Evolutionary conservation across 2,329 filamentous ascomycete species (phyloP).

Genomic region (Fusarium sp.): DNA sequence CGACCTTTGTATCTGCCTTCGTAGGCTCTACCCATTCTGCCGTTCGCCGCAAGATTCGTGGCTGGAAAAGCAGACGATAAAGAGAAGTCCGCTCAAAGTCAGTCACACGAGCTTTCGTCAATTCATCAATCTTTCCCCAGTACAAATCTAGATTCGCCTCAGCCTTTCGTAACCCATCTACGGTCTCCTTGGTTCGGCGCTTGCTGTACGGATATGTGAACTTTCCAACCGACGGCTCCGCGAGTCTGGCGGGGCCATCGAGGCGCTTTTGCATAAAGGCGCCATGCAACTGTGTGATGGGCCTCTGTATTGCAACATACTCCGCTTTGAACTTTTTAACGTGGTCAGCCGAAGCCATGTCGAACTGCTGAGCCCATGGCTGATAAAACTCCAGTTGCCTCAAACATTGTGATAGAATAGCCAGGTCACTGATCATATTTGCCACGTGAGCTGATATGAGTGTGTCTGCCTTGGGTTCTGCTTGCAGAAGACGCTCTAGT

Average conservation of each 20-base stretch:
- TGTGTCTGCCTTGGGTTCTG: background rate
- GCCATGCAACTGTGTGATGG: background rate
- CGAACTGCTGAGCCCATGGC: background rate
- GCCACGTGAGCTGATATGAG: background rate
- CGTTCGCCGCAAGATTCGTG: background rate
- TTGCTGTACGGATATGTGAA: conserved; percentile 2
- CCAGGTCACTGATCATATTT: background rate
- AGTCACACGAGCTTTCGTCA: background rate
- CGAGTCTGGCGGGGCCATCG: background rate
- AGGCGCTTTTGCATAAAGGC: background rate
- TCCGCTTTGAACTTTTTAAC: background rate
- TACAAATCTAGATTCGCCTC: background rate
- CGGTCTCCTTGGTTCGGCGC: background rate
- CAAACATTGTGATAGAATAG: background rate
- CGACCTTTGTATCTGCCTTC: background rate
- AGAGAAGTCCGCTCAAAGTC: rapidly evolving
- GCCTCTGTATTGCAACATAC: background rate
- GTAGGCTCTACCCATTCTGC: background rate
- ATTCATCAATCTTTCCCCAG: background rate
- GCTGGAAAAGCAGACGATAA: background rate
- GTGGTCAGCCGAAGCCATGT: background rate
- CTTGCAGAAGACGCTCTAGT: background rate
- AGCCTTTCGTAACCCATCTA: background rate
- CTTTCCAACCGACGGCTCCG: background rate
- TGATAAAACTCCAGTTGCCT: conserved; percentile 3